Evolutionary conservation across 257 asterid genomes (phyloP), one percentile per base, ranked within the genome.

Genomic region (Anisodus tanguticus): DNA sequence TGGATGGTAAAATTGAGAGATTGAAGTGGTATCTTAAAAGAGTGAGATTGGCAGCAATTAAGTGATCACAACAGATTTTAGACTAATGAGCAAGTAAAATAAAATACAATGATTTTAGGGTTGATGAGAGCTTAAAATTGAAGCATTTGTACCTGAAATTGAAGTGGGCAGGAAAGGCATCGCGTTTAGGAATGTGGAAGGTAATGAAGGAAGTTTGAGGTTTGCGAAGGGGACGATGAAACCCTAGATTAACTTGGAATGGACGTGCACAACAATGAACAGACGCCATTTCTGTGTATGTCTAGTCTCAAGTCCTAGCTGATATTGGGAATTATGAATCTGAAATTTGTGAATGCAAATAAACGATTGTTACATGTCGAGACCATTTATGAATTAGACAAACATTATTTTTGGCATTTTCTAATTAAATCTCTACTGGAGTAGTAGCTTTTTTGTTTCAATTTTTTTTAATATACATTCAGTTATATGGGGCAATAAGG

Each of bases 71-170:
- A 45, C 4, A 83, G 53, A 71, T 2, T 31, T 17, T 17, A 37
- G 17, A 41, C 7, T n/a, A 53, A 41, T 22, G 41, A 49, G 13
- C 54, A 67, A 69, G 79, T 35, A 31, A 31, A 45, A 39, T 3
- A 9, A 31, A 10, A 13, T 12, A 8, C 41, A 70, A 4, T 22
- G 0, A 41, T 41, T 11, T 31, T 22, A 31, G 10, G 8, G 26
- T 22, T 22, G 26, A 22, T 22, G 13, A 58, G 49, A 45, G 55
- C 13, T 11, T 9, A 45, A 45, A 82, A 39, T 67, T 35, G 35
- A 35, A 37, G 77, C 12, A 49, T 64, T 70, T 80, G 83, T 41
- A 85, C 86, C 86, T 88, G 74, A 47, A 62, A 51, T 26, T 57
- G 70, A 41, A 82, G 82, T 66, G 78, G 69, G 70, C 37, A 19